Evolutionary conservation across 495 filamentous ascomycete species (phyloP).

Genomic region (Podospora anserina): DNA sequence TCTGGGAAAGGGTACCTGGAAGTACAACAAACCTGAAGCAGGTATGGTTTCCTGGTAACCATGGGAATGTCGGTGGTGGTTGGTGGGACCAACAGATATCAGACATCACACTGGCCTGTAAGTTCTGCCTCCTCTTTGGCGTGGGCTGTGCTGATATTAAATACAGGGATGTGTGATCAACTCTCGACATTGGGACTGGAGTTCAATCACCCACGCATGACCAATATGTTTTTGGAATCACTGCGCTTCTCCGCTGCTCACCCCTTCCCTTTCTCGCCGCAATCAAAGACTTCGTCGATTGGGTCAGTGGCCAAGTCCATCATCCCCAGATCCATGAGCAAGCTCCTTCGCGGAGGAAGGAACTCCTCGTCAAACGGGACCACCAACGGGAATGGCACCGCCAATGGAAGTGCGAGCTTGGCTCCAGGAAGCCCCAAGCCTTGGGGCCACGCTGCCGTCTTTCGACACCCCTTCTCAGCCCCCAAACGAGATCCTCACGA

Average conservation of each 20-base stretch:
- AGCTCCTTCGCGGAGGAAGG: not conserved
- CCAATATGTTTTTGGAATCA: conserved; percentile 22
- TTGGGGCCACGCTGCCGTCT: conserved; percentile 9
- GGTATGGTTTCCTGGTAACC: conserved; percentile 68
- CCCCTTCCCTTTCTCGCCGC: conserved; percentile 30
- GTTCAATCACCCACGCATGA: conserved; percentile 31
- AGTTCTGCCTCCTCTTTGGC: not conserved
- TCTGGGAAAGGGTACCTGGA: conserved; percentile 49
- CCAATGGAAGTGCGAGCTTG: not conserved
- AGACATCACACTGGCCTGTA: conserved; percentile 34
- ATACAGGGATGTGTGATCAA: conserved; percentile 38
- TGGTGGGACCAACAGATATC: conserved; percentile 37
- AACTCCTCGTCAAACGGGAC: not conserved
- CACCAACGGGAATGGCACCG: not conserved
- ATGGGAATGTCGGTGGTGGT: conserved; percentile 60
- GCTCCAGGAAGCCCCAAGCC: not conserved
- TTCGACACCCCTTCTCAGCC: conserved; percentile 5
- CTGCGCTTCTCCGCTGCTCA: conserved; percentile 35
- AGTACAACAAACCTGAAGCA: conserved; percentile 52
- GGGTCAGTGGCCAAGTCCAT: conserved; percentile 7
- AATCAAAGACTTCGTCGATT: not conserved
- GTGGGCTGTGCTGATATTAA: not conserved
- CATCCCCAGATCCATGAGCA: conserved; percentile 16
- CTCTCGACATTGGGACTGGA: conserved; percentile 35
- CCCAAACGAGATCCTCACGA: conserved; percentile 21